Evolutionary conservation across 139 green algal species (phyloP), one percentile per base, ranked within the genome.

Genomic region (Zygnema circumcarinatum): DNA sequence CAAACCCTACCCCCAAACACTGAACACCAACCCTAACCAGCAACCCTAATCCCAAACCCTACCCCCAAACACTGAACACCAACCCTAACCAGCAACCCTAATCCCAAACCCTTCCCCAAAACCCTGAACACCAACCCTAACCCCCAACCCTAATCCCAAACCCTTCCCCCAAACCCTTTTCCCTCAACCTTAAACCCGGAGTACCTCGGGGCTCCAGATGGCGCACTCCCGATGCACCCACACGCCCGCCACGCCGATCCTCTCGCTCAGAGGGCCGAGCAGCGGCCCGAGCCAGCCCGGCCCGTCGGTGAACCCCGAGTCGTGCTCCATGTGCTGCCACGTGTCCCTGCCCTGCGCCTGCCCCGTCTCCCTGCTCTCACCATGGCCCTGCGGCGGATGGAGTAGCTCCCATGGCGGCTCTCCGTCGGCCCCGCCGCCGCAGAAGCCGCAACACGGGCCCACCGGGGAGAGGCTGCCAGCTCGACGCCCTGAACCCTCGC

Each of bases 151-250:
- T 62, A 7, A 25, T 16, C 47, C 47, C 47, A 7, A 25, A 7
- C 47, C 47, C 16, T 62, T 62, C 47, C 16, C 47, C 16, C 47
- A 62, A 7, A 25, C 47, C 16, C 47, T 62, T 16, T 16, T 62
- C 47, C 16, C 47, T 62, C 47, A 7, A 62, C 47, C 47, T 16
- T 16, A n/a, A n/a, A n/a, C n/a, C n/a, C n/a, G n/a, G n/a, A 7
- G 7, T 62, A 88, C 82, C 87, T 91, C 87, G 29, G 87, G 87
- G 52, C 67, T 88, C 87, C 87, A 91, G 69, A 91, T 80, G 53
- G 87, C 87, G 56, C 87, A 91, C 42, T 89, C 72, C 22, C 86
- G 88, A 72, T 91, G 87, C 2, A 91, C 85, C 84, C 75, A 92
- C 31, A 87, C 73, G 42, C 80, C 80, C 31, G 74, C 87, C n/a